These are phyloP conservation scores for Thelonectria blattea DNA, from an alignment of 2,329 filamentous ascomycete genomes.

Conservation along the genomic window DNA sequence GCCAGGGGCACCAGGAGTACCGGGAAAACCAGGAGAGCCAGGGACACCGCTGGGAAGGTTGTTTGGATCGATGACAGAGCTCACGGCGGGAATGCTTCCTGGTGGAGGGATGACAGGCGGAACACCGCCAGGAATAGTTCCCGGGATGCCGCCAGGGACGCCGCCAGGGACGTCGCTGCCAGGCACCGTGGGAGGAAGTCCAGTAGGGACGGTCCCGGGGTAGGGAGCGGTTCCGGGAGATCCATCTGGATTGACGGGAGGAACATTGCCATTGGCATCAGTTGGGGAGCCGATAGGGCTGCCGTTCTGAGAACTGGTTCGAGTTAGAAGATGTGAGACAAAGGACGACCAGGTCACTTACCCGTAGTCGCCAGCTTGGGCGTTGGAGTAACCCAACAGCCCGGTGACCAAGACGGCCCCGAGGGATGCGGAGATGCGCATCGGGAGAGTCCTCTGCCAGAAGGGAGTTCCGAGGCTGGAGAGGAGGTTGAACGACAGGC, in stretches of 20 bases:
- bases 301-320: constrained; percentile 22
- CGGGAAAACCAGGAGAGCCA: background rate
- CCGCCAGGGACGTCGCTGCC: constrained; percentile 11
- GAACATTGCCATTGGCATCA: constrained; percentile 20
- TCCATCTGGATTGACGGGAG: constrained; percentile 24
- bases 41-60: constrained; percentile 2
- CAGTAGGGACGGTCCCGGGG: constrained; percentile 27
- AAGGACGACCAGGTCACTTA: constrained; percentile 30
- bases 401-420: constrained; percentile 45
- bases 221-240: constrained; percentile 22
- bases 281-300: constrained; percentile 18
- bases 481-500: background rate
- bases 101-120: constrained; percentile 8
- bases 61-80: constrained; percentile 21
- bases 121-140: constrained; percentile 17
- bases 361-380: constrained; percentile 43
- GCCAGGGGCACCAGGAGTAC: constrained; percentile 7
- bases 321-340: constrained; percentile 15
- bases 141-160: constrained; percentile 23
- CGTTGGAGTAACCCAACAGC: constrained; percentile 41
- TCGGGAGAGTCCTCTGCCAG: constrained; percentile 34
- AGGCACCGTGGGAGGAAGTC: constrained; percentile 23
- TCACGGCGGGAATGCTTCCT: constrained; percentile 24
- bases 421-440: constrained; percentile 48
- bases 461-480: background rate